Evolutionary conservation across 345 rosid genomes (phyloP).

Genomic region (Eucalyptus curtisii): DNA sequence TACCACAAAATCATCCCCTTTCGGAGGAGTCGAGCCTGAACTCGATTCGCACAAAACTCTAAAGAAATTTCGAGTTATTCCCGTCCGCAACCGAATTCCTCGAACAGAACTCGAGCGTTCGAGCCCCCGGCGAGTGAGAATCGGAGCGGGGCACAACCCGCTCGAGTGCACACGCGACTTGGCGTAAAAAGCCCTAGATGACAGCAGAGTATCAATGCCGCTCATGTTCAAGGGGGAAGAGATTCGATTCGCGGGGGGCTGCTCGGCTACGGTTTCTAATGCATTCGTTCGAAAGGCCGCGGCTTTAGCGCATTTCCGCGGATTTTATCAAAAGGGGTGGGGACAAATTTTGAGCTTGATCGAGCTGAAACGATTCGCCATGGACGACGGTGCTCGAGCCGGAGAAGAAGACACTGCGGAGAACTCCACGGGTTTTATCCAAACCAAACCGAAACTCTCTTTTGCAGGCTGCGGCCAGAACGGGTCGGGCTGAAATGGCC

Average conservation of each 20-base stretch:
- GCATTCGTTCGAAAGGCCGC: background rate
- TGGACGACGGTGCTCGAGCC: background rate
- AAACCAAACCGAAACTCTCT: background rate
- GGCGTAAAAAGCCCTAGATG: background rate
- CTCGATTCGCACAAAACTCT: background rate
- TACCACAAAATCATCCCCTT: conserved; percentile 1
- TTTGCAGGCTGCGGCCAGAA: background rate
- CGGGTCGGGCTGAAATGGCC: background rate
- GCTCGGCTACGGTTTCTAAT: background rate
- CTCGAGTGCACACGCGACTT: background rate
- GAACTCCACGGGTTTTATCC: background rate
- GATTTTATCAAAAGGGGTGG: background rate
- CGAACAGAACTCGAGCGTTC: background rate
- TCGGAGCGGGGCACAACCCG: background rate
- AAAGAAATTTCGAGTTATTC: background rate
- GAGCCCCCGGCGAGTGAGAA: background rate
- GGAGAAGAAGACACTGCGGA: background rate
- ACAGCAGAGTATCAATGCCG: background rate
- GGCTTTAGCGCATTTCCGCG: background rate
- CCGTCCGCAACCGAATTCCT: background rate
- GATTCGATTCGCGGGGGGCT: background rate
- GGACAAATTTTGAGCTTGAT: background rate
- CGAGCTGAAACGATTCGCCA: background rate
- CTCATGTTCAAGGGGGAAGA: background rate
- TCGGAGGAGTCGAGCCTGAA: background rate